Conservation (phyloP, 176 grass and related monocot species). For the Aechmea fasciata region DNA sequence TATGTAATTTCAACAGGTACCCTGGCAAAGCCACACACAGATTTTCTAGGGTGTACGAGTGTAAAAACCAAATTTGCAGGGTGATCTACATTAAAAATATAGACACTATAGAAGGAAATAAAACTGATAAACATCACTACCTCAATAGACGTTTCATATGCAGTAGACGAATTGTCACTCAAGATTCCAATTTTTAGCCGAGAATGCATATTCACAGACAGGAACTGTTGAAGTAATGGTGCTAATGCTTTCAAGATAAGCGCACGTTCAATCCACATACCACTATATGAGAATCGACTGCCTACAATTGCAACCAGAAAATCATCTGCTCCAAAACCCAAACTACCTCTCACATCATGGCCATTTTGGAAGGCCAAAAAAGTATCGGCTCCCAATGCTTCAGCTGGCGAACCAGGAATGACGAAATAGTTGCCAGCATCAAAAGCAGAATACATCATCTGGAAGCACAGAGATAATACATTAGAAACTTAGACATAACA, state of each 20-base stretch:
- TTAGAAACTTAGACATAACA: not conserved
- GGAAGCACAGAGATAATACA: constrained; percentile 34
- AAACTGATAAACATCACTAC: constrained; percentile 29
- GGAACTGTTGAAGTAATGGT: constrained; percentile 53
- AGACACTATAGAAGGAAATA: not conserved
- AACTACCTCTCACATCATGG: constrained; percentile 29
- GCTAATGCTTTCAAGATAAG: constrained; percentile 69
- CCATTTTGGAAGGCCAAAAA: constrained; percentile 23
- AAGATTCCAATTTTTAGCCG: constrained; percentile 66
- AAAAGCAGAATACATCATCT: constrained; percentile 96
- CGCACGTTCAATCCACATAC: constrained; percentile 68
- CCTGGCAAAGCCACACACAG: too few species aligned
- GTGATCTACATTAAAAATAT: too few species aligned
- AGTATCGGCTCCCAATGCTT: constrained; percentile 49
- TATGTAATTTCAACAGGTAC: too few species aligned
- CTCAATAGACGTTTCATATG: constrained; percentile 55
- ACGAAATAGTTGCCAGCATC: constrained; percentile 90
- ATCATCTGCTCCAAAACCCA: constrained; percentile 43
- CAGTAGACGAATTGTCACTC: constrained; percentile 39
- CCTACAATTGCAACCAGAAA: constrained; percentile 78
- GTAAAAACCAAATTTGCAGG: too few species aligned
- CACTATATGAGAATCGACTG: constrained; percentile 72
- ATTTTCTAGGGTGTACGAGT: too few species aligned
- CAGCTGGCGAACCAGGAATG: constrained; percentile 72
- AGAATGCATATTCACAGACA: constrained; percentile 36